Base-by-base conservation (phyloP, 441 rosid genomes). In the Eruca vesicaria region DNA sequence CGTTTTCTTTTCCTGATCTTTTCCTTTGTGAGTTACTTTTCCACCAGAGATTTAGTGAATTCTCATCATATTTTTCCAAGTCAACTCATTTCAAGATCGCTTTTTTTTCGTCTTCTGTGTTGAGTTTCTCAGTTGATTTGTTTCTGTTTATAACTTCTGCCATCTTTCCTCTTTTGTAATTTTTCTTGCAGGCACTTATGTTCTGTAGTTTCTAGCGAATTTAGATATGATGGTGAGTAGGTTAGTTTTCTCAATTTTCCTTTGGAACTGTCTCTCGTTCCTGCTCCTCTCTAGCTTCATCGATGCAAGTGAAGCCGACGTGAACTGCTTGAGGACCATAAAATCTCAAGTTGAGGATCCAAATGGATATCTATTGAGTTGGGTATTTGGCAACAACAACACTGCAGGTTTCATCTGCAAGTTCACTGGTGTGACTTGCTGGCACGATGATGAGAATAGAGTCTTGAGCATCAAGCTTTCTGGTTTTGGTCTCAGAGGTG, bases 381-480 rank as follows among this genome's bases (percentile, higher is more conserved):
- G 98, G 98, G 68, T 75, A 32, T 92, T 92, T n/a, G n/a, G n/a
- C 75, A 5, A 73, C 21, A 94, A 87, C 79, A 0, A 7, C 0
- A 86, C 91, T 9, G 77, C 64, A 63, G 97, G 95, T 15, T 88
- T 0, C 69, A 90, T 89, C 32, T 94, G 97, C 79, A 80, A 66
- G 58, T 94, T 92, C 78, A 16, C 5, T 3, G 97, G 97, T 33
- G 81, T 90, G 35, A 88, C 88, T 5, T 94, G 98, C 60, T 94
- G 98, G 98, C 93, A 90, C 62, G 90, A 86, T 3, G 89, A 87
- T 74, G 97, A 90, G 84, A 86, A 84, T 68, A 88, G 35, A 82
- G 93, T 94, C 52, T 77, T 90, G 72, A 88, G 83, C 78, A 76
- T 94, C 62, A 85, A 72, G 75, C 90, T 90, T 38, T 36, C 86